A percentile compares a stretch with the other conserved stretches of the same genome.
phyloP scores from a whole-genome alignment of 306 rosid species.

The Crotalaria pallida region DNA sequence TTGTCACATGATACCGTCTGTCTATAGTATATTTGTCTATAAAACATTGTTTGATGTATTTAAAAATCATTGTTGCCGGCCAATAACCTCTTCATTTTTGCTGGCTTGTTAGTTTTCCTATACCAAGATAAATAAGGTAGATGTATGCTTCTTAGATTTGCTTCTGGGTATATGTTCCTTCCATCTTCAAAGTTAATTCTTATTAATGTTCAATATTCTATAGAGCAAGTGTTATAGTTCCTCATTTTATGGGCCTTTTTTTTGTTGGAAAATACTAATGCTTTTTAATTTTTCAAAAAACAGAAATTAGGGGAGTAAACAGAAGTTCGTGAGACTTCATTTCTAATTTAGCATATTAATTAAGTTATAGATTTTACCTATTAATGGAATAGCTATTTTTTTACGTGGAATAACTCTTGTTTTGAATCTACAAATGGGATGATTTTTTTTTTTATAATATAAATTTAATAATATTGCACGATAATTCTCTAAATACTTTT shows the following conservation, averaged over 20 bases:
- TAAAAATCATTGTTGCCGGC: constrained; percentile 30
- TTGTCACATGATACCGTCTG: constrained; percentile 42
- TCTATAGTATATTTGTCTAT: constrained; percentile 42
- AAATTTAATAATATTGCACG: too few relatives aligned
- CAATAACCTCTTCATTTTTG: constrained; percentile 28
- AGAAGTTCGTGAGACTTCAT: not conserved
- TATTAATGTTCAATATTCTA: constrained; percentile 8
- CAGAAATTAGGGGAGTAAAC: not conserved
- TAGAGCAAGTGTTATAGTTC: not conserved
- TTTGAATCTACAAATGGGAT: too few relatives aligned
- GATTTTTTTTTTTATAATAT: too few relatives aligned
- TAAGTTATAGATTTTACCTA: not conserved
- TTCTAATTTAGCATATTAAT: not conserved
- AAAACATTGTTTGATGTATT: constrained; percentile 24
- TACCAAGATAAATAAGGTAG: constrained; percentile 29
- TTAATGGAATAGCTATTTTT: too few relatives aligned
- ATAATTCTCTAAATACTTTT: too few relatives aligned
- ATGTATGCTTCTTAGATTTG: constrained; percentile 26
- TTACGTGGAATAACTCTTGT: not conserved
- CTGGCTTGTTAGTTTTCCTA: constrained; percentile 19
- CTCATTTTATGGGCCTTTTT: not conserved
- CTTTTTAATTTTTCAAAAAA: too few relatives aligned
- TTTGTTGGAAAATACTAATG: not conserved
- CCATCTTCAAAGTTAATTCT: constrained; percentile 1
- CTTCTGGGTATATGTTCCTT: constrained; percentile 17